Percentiles rank a stretch among this genome's conserved stretches.
These are phyloP conservation scores for Glycine soja DNA, from an alignment of 306 rosid genomes.

Conservation along the genomic window DNA sequence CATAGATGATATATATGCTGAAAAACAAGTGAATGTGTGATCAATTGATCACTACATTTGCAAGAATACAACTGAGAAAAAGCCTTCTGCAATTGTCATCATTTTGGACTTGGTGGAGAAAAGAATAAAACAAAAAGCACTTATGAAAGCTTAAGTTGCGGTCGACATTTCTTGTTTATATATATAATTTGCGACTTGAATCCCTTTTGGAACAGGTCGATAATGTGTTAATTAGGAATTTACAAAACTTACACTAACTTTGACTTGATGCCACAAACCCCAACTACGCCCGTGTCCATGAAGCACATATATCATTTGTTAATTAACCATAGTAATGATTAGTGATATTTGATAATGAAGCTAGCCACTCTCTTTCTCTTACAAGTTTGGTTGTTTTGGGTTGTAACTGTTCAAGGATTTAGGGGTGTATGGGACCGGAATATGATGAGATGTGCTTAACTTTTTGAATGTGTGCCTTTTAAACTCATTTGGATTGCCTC, in stretches of 20 bases:
- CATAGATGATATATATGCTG: not conserved
- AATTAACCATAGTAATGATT: not conserved
- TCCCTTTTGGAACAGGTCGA: conserved; percentile 43
- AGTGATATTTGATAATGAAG: conserved; percentile 43
- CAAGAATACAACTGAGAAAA: not conserved
- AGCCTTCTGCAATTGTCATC: not conserved
- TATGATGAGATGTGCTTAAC: conserved; percentile 41
- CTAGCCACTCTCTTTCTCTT: conserved; percentile 44
- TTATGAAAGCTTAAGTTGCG: not conserved
- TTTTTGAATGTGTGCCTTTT: not conserved
- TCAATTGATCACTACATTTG: not conserved
- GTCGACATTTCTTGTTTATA: conserved; percentile 41
- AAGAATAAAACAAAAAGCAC: too few relatives aligned
- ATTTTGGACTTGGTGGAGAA: not conserved
- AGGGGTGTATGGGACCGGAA: too few relatives aligned
- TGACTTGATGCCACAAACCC: conserved; percentile 43
- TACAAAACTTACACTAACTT: conserved; percentile 30
- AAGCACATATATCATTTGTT: too few relatives aligned
- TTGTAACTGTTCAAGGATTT: conserved; percentile 29
- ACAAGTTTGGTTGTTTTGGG: conserved; percentile 37
- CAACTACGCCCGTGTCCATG: conserved; percentile 30
- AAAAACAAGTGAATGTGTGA: not conserved
- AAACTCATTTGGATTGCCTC: conserved; percentile 9
- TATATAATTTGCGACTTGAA: conserved; percentile 28
- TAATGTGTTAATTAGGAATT: conserved; percentile 11